Conservation (phyloP, 495 filamentous ascomycete species). For the Annulohypoxylon nitens region DNA sequence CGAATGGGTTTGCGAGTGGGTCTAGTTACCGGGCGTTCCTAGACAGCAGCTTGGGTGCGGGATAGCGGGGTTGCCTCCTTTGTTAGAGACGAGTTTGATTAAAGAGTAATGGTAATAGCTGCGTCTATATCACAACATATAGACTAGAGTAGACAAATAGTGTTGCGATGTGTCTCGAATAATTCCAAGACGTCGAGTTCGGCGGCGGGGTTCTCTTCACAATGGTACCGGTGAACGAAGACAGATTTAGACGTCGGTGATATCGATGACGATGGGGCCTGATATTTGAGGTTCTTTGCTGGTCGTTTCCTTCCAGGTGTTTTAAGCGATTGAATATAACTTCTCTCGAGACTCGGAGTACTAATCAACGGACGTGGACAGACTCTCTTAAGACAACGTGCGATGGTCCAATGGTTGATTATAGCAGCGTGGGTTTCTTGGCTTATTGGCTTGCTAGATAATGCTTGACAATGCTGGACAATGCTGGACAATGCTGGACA, state of each 20-base stretch:
- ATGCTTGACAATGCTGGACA: conserved; percentile 29
- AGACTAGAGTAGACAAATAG: conserved; percentile 9
- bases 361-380: conserved; percentile 41
- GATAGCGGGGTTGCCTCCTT: conserved; percentile 35
- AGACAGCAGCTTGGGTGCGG: conserved; percentile 36
- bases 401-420: conserved; percentile 43
- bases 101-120: conserved; percentile 32
- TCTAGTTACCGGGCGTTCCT: conserved; percentile 44
- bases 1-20: conserved; percentile 51
- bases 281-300: conserved; percentile 38
- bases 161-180: conserved; percentile 23
- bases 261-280: conserved; percentile 9
- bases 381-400: conserved; percentile 39
- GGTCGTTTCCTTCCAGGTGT: conserved; percentile 48
- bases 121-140: conserved; percentile 48
- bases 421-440: conserved; percentile 26
- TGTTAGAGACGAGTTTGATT: conserved; percentile 34
- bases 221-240: conserved; percentile 21
- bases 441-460: conserved; percentile 8
- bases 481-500: conserved; percentile 5
- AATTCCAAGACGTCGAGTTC: conserved; percentile 28
- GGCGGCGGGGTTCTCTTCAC: conserved; percentile 23
- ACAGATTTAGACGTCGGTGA: conserved; percentile 38
- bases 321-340: conserved; percentile 57
- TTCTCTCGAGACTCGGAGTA: conserved; percentile 49